Conservation (phyloP, 2,329 filamentous ascomycete genomes). For the Aspergillus costaricaensis region DNA sequence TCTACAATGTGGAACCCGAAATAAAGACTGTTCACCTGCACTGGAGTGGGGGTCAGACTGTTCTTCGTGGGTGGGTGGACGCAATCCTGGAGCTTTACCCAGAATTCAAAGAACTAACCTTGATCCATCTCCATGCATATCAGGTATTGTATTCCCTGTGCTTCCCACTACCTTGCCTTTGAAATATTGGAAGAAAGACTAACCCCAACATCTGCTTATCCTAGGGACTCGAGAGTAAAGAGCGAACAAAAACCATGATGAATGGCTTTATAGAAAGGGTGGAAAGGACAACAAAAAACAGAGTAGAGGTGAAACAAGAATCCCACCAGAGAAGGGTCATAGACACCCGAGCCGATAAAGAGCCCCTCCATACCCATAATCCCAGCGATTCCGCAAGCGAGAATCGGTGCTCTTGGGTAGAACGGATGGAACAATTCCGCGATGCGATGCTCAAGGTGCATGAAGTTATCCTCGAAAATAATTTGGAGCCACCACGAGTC, state of each 20-base stretch:
- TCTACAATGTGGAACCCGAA: background rate
- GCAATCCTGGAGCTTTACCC: background rate
- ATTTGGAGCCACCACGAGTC: background rate
- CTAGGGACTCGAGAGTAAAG: constrained; percentile 1
- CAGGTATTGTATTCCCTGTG: background rate
- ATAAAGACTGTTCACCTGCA: constrained; percentile 6
- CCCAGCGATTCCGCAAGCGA: background rate
- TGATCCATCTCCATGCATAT: constrained; percentile 5
- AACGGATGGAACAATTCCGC: constrained; percentile 1
- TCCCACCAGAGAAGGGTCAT: background rate
- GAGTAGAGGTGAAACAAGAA: background rate
- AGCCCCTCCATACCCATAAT: background rate
- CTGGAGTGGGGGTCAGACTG: constrained; percentile 8
- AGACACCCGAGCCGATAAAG: background rate
- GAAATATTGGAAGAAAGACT: background rate
- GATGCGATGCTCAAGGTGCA: constrained; percentile 1
- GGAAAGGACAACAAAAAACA: background rate
- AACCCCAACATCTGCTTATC: background rate
- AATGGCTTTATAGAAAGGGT: background rate
- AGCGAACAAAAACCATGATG: background rate
- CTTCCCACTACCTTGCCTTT: background rate
- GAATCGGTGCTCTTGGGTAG: background rate
- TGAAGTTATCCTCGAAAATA: background rate
- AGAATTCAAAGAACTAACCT: background rate
- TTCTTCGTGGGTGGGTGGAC: constrained; percentile 6